A percentile compares a stretch with the other conserved stretches of the same genome.
Evolutionary conservation across 331 rosid genomes (phyloP).

Genomic region (Rosa hybrid): DNA sequence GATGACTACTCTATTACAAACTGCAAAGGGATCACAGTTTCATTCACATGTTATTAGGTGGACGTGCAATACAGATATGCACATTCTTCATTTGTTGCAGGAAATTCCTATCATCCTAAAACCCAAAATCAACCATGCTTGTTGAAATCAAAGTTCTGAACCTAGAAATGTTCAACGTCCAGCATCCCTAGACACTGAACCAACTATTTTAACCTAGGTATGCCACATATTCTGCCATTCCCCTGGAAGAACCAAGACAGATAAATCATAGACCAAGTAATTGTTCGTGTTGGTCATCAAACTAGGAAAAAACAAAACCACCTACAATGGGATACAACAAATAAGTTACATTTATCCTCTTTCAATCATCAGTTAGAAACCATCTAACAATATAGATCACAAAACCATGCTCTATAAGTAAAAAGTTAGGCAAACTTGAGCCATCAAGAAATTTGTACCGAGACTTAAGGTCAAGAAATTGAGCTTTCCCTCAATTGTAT

Average conservation of each 20-base stretch:
- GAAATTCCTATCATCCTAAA: constrained; percentile 1
- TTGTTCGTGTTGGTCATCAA: neutral
- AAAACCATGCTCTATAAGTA: neutral
- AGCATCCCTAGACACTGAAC: neutral
- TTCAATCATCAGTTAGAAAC: neutral
- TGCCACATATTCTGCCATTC: neutral
- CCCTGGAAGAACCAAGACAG: neutral
- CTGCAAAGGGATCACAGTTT: neutral
- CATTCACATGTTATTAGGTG: neutral
- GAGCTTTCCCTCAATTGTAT: neutral
- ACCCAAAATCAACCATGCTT: neutral
- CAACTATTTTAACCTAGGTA: neutral
- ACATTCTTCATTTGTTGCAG: neutral
- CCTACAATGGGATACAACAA: neutral
- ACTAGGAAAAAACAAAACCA: neutral
- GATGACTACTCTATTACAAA: neutral
- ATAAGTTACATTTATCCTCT: neutral
- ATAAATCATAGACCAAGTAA: neutral
- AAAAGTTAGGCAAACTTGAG: neutral
- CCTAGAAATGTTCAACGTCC: neutral
- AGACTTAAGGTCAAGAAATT: neutral
- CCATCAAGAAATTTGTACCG: neutral
- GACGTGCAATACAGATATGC: neutral
- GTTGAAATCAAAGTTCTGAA: neutral
- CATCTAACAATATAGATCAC: neutral